Evolutionary conservation across 306 rosid genomes (phyloP).

Genomic region (Lathyrus sativus): DNA sequence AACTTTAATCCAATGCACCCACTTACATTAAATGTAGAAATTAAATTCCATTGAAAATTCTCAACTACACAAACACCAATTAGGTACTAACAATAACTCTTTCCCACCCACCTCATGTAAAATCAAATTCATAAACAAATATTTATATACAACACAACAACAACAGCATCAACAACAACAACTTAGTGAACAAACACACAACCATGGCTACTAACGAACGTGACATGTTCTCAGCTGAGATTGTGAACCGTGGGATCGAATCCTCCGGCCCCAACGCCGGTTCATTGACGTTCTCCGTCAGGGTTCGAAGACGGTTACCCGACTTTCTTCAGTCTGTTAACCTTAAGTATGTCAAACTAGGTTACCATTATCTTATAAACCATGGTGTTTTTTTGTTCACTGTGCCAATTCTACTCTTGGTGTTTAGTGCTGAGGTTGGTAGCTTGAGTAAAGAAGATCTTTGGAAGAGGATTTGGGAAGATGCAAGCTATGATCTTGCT

Average conservation of each 20-base stretch:
- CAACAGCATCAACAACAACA: not conserved
- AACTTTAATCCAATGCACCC: conserved; percentile 38
- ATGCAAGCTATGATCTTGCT: conserved; percentile 80
- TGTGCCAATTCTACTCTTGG: conserved; percentile 71
- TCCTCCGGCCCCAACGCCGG: conserved; percentile 92
- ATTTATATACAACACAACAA: not conserved
- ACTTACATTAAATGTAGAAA: conserved; percentile 66
- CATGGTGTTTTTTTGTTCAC: conserved; percentile 86
- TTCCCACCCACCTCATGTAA: conserved; percentile 50
- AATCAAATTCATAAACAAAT: not conserved
- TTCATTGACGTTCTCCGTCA: conserved; percentile 77
- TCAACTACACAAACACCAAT: conserved; percentile 63
- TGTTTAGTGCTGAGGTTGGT: conserved; percentile 91
- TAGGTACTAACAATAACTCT: conserved; percentile 71
- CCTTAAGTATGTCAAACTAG: conserved; percentile 90
- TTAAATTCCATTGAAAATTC: conserved; percentile 57
- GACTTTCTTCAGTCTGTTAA: conserved; percentile 92
- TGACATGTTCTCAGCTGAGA: conserved; percentile 81
- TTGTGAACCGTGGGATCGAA: conserved; percentile 87
- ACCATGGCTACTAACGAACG: conserved; percentile 67
- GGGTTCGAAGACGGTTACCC: conserved; percentile 80
- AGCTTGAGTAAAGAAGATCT: conserved; percentile 76
- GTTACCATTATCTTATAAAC: conserved; percentile 86
- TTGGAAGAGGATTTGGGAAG: conserved; percentile 89
- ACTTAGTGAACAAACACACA: not conserved